Conservation (phyloP, 2,329 filamentous ascomycete species). For the Fusarium sp. region DNA sequence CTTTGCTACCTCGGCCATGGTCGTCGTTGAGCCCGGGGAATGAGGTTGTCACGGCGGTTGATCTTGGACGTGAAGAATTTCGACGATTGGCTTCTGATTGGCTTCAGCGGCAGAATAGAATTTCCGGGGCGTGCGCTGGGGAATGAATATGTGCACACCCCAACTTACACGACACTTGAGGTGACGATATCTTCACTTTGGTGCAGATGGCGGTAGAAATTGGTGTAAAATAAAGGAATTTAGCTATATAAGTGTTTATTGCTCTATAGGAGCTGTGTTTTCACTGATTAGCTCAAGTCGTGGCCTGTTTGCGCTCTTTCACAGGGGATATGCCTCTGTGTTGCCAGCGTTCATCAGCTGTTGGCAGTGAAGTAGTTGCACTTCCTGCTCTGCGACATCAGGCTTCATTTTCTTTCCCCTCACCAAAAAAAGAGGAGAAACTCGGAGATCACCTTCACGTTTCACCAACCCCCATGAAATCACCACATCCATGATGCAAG, state of each 20-base stretch:
- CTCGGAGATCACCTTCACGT: background rate
- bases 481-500: slow-evolving; percentile 15
- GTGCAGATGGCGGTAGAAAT: background rate
- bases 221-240: background rate
- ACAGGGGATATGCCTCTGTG: slow-evolving; percentile 6
- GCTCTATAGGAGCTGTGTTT: background rate
- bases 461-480: slow-evolving; percentile 5
- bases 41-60: slow-evolving; percentile 40
- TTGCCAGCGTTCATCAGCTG: background rate
- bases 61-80: slow-evolving; percentile 47
- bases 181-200: slow-evolving; percentile 3
- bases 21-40: slow-evolving; percentile 41
- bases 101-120: slow-evolving; percentile 44
- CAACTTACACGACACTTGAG: background rate
- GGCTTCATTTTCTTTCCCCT: slow-evolving; percentile 5
- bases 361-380: slow-evolving; percentile 21
- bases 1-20: slow-evolving; percentile 56
- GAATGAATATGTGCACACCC: slow-evolving; percentile 30
- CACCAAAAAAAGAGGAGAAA: slow-evolving; percentile 2
- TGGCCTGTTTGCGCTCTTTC: background rate
- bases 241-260: background rate
- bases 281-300: background rate
- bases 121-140: slow-evolving; percentile 38
- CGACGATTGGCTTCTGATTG: slow-evolving; percentile 45
- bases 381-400: slow-evolving; percentile 11